A percentile compares a stretch with the other conserved stretches of the same genome.
These are phyloP conservation scores for Phytophthora uliginosa DNA, from an alignment of 352 stramenopile genomes.

Conservation along the genomic window DNA sequence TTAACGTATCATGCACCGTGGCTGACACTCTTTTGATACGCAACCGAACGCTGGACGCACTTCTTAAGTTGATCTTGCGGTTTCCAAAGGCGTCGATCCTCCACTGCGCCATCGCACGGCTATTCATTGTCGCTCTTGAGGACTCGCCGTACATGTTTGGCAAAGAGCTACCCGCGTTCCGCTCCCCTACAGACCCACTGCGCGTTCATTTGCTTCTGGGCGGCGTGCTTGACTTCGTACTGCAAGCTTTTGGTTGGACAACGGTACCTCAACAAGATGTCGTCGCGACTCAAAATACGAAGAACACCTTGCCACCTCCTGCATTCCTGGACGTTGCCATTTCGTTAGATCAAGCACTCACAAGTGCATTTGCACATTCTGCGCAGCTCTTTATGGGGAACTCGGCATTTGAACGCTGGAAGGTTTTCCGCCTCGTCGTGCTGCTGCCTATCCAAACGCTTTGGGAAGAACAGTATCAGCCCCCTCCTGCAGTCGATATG, in stretches of 20 bases:
- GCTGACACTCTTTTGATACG: slow-evolving; percentile 60
- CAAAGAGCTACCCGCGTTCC: slow-evolving; percentile 75
- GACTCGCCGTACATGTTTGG: slow-evolving; percentile 86
- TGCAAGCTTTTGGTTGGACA: slow-evolving; percentile 46
- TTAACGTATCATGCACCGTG: slow-evolving; percentile 74
- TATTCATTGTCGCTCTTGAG: slow-evolving; percentile 85
- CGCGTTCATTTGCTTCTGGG: slow-evolving; percentile 65
- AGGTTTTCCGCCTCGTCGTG: slow-evolving; percentile 56
- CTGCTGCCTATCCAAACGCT: slow-evolving; percentile 69
- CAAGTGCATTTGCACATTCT: slow-evolving; percentile 63
- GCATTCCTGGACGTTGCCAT: slow-evolving; percentile 81
- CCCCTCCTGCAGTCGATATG: slow-evolving; percentile 11
- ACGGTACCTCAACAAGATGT: slow-evolving; percentile 11
- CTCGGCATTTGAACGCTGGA: slow-evolving; percentile 50
- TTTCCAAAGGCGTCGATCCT: slow-evolving; percentile 92
- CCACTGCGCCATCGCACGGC: slow-evolving; percentile 65
- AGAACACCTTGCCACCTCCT: slow-evolving; percentile 38
- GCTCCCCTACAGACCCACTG: slow-evolving; percentile 59
- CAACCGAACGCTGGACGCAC: slow-evolving; percentile 48
- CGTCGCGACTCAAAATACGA: neutral
- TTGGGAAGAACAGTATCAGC: slow-evolving; percentile 73
- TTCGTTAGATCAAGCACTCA: slow-evolving; percentile 80
- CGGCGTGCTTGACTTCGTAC: slow-evolving; percentile 53
- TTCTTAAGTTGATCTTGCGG: slow-evolving; percentile 93
- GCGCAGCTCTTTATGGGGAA: slow-evolving; percentile 61